Conservation (phyloP, 1,284 basidiomycete genomes). For the Leccinum griseonigrum region DNA sequence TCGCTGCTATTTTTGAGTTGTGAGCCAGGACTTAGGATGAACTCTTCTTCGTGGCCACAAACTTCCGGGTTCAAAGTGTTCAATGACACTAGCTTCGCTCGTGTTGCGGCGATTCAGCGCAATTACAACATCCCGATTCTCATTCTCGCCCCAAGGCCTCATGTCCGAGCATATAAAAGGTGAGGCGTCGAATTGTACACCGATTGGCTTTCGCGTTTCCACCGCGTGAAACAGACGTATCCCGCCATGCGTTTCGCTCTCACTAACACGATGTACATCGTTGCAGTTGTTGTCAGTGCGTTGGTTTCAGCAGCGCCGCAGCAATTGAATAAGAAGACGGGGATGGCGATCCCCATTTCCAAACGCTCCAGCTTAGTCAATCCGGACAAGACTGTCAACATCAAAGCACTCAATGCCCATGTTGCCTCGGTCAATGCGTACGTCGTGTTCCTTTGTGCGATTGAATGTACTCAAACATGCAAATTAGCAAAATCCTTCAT, state of each 20-base stretch:
- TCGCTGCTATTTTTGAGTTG: background rate
- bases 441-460: background rate
- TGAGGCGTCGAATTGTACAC: background rate
- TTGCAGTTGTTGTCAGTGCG: background rate
- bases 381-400: constrained; percentile 9
- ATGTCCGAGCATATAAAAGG: background rate
- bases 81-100: background rate
- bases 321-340: background rate
- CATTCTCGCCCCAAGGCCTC: background rate
- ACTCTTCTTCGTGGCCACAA: background rate
- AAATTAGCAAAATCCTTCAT: constrained; percentile 19
- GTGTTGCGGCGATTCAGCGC: background rate
- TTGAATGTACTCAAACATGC: background rate
- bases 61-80: background rate
- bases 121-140: background rate
- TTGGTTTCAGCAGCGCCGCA: background rate
- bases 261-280: background rate
- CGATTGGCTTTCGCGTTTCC: background rate
- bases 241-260: background rate
- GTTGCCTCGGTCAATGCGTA: constrained; percentile 12
- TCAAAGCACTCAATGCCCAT: constrained; percentile 15
- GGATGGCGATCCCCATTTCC: constrained; percentile 11
- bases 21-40: background rate
- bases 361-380: constrained; percentile 17
- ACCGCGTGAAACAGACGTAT: background rate